Evolutionary conservation across 108 stramenopile genomes (phyloP).

Genomic region (Discostella stelligeroides): DNA sequence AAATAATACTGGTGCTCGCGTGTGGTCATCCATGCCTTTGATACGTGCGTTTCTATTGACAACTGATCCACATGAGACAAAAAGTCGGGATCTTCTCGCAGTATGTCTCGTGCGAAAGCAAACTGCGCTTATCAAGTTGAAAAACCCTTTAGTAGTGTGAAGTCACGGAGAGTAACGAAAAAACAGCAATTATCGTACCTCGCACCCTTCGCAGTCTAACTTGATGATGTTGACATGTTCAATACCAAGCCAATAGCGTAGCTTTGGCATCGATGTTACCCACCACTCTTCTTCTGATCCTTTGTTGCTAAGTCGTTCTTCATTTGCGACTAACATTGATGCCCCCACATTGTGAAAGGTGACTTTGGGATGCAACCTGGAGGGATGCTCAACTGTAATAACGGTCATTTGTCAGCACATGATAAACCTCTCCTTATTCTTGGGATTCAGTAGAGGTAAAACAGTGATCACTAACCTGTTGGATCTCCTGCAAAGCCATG

Average conservation of each 20-base stretch:
- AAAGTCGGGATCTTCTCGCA: constrained; percentile 62
- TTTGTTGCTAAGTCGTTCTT: constrained; percentile 55
- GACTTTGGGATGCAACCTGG: constrained; percentile 55
- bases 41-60: constrained; percentile 64
- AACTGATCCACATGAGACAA: constrained; percentile 62
- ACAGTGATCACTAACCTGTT: constrained; percentile 13
- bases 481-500: constrained; percentile 73
- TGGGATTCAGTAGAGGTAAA: not conserved
- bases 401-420: not conserved
- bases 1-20: constrained; percentile 66
- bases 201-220: constrained; percentile 72
- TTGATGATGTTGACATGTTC: constrained; percentile 53
- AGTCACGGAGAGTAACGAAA: not conserved
- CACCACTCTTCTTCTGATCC: constrained; percentile 58
- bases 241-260: constrained; percentile 46
- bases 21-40: constrained; percentile 62
- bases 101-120: constrained; percentile 63
- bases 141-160: not conserved
- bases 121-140: no score
- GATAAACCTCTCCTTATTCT: no score
- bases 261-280: constrained; percentile 47
- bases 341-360: constrained; percentile 71
- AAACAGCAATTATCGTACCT: constrained; percentile 19
- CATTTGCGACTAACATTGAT: constrained; percentile 54
- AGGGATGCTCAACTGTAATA: constrained; percentile 45